Percentiles rank a stretch among this genome's conserved stretches.
These are phyloP conservation scores for Dothideomycetidae sp. DNA, from an alignment of 2,329 filamentous ascomycete genomes.

Conservation along the genomic window DNA sequence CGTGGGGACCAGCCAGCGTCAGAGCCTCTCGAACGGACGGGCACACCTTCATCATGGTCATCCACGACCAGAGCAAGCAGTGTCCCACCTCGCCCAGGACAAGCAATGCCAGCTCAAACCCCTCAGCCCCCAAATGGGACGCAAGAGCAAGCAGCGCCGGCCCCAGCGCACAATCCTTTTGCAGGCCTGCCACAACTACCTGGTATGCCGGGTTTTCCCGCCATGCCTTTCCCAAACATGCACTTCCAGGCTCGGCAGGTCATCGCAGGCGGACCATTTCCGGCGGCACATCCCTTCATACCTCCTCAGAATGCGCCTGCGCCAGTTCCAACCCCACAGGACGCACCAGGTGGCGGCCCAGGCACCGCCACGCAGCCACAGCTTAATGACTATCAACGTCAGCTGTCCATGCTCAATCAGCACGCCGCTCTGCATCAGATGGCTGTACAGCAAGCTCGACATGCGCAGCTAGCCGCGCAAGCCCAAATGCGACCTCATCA, in stretches of 20 bases:
- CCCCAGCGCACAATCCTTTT: background rate
- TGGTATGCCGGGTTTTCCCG: background rate
- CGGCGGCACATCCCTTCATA: too few species aligned
- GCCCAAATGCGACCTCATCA: too few species aligned
- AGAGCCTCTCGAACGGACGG: constrained; percentile 3
- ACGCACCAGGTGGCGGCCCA: constrained; percentile 1
- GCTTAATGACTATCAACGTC: too few species aligned
- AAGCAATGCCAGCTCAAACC: constrained; percentile 1
- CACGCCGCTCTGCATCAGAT: too few species aligned
- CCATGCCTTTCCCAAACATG: background rate
- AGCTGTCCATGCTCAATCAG: too few species aligned
- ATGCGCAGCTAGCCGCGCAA: too few species aligned
- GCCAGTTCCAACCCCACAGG: background rate
- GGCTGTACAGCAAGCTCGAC: too few species aligned
- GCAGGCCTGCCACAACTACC: constrained; percentile 1
- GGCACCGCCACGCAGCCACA: too few species aligned
- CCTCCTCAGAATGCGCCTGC: background rate
- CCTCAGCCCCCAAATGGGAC: background rate
- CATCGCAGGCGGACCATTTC: background rate
- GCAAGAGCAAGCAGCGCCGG: background rate
- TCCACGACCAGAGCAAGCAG: too few species aligned
- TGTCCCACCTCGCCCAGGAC: background rate
- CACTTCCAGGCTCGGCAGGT: constrained; percentile 1
- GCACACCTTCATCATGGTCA: too few species aligned
- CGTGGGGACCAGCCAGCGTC: background rate